Base-by-base conservation (phyloP, 306 rosid species). In the Fragaria vesca region DNA sequence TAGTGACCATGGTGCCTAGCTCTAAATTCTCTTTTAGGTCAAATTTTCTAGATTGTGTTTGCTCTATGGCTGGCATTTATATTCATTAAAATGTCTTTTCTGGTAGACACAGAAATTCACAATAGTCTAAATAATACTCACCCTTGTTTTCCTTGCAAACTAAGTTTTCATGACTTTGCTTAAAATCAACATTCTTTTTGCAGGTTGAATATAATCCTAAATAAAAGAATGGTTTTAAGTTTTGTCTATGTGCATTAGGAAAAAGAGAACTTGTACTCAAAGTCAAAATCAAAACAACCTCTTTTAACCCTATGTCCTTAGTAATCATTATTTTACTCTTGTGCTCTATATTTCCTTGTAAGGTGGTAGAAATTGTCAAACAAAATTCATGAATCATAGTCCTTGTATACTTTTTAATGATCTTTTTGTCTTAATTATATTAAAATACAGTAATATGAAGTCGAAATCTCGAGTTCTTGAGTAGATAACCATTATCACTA, bases 11-110 rank as follows among this genome's bases (percentile, higher is more conserved):
- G 74, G 69, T 72, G 83, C 58, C 68, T 71, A 6, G 30, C 73
- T 61, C 36, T 36, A n/a, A 73, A 69, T 68, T 55, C 73, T 66
- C n/a, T 24, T 66, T 46, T n/a, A 12, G 38, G 84, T 85, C 89
- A 77, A 85, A 73, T 68, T 40, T 43, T 63, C 34, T 77, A 54
- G 77, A 82, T 82, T 82, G 82, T 86, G 84, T 80, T 82, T 82
- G 85, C 76, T 69, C 63, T 45, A 80, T 86, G 82, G 86, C 76
- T 55, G 51, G 65, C 84, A 80, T 45, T 70, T 68, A 38, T 63
- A 45, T 66, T 60, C 15, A 24, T 80, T 66, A 11, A 65, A 43
- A 46, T 61, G 51, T 73, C 57, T 50, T 73, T 54, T 6, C 69
- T 15, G 48, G 58, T 52, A 17, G 76, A 45, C 71, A 30, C 30